These are phyloP conservation scores for Scenedesmus sp. DNA, from an alignment of 163 green algal species.

Conservation along the genomic window DNA sequence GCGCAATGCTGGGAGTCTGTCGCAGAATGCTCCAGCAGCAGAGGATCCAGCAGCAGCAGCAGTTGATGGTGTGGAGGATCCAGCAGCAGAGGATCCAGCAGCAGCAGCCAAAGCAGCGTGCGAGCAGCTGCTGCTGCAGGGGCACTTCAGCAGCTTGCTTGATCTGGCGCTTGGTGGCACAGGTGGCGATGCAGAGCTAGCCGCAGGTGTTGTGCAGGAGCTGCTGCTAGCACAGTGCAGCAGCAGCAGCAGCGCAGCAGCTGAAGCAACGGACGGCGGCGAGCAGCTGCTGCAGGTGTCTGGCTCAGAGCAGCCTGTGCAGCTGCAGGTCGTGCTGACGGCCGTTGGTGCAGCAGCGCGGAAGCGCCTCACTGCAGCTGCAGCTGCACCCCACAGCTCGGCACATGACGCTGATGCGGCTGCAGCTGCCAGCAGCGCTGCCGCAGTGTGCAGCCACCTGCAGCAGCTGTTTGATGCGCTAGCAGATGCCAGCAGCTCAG, in stretches of 20 bases:
- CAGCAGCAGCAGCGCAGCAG: conserved; percentile 19
- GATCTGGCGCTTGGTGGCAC: conserved; percentile 8
- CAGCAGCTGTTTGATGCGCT: conserved; percentile 45
- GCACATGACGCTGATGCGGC: not conserved
- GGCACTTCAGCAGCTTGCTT: conserved; percentile 32
- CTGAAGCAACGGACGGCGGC: not conserved
- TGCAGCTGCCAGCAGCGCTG: not conserved
- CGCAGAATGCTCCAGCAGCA: not conserved
- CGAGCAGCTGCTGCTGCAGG: conserved; percentile 16
- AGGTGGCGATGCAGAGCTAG: not conserved
- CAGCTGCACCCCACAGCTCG: not conserved
- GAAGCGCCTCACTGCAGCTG: not conserved
- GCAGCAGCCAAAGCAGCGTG: conserved; percentile 5
- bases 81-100: not conserved
- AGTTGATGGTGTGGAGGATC: not conserved
- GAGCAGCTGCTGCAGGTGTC: conserved; percentile 24
- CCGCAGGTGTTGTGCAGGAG: conserved; percentile 7
- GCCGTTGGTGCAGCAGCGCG: not conserved
- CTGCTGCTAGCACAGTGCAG: conserved; percentile 24
- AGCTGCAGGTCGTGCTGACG: conserved; percentile 27
- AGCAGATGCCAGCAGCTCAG: not conserved
- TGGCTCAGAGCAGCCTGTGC: not conserved
- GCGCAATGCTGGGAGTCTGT: not conserved
- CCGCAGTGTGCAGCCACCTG: not conserved
- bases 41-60: conserved; percentile 29